Percentiles rank a stretch among this genome's conserved stretches.
phyloP scores from a whole-genome alignment of 192 early-diverging fungal species.

The Coemansia reversa region DNA sequence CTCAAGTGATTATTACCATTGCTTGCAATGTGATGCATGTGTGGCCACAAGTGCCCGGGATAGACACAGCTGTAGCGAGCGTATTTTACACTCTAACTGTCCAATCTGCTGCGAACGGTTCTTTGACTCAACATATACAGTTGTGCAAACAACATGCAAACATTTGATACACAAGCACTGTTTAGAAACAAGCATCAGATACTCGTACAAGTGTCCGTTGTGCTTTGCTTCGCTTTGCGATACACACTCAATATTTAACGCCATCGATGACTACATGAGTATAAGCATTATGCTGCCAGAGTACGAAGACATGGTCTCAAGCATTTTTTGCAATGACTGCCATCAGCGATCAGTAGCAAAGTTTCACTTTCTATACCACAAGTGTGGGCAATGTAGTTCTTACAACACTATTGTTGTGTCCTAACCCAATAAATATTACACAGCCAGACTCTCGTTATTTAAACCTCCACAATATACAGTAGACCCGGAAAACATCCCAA shows the following conservation, averaged over 20 bases:
- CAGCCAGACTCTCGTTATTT: no score
- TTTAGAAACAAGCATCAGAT: conserved; percentile 77
- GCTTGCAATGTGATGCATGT: conserved; percentile 87
- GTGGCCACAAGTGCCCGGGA: conserved; percentile 73
- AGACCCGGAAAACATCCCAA: no score
- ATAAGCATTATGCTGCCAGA: conserved; percentile 88
- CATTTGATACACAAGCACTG: conserved; percentile 92
- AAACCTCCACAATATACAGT: no score
- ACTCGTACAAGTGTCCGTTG: conserved; percentile 93
- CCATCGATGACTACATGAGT: conserved; percentile 78
- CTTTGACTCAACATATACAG: conserved; percentile 78
- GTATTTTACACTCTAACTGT: conserved; percentile 87
- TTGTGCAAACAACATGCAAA: conserved; percentile 69
- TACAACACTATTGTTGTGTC: conserved; percentile 76
- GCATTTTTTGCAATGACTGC: conserved; percentile 95
- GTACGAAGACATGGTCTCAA: conserved; percentile 69
- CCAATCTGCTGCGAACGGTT: conserved; percentile 96
- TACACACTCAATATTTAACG: conserved; percentile 75
- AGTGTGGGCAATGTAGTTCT: conserved; percentile 79
- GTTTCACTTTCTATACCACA: conserved; percentile 97
- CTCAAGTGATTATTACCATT: conserved; percentile 86
- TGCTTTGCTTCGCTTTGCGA: conserved; percentile 89
- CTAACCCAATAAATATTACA: background rate
- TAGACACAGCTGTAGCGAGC: conserved; percentile 88
- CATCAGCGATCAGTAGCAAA: conserved; percentile 77